Evolutionary conservation across 805 yeast species (phyloP), one percentile per base, ranked within the genome.

Genomic region (Lipomyces spencermartinsiae): DNA sequence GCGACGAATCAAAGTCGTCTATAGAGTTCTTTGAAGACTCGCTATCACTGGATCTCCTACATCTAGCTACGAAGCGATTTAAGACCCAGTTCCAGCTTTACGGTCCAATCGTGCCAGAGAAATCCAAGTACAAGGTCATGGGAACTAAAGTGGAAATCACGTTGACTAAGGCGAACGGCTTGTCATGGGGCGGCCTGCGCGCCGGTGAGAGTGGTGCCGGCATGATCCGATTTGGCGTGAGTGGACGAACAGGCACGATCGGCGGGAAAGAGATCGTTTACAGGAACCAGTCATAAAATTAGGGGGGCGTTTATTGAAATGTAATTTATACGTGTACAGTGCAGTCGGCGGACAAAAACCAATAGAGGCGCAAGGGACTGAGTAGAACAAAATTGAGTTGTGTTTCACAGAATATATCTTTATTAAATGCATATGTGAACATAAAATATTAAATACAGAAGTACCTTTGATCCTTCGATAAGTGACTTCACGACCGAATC

Each of bases 131-230:
- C 58, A 69, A 67, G 29, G 59, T 73, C 29, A 73, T 72, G 68
- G 71, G 71, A 16, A 73, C 74, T 4, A 73, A 73, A 43, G 75
- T 73, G 39, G 75, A 73, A 43, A 55, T 73, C 43, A 65, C 72
- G n/a, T 60, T 73, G 1, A 56, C 60, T 3, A 73, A 73, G 35
- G 72, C 66, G 1, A 65, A 69, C 39, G 75, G 75, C 4, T 37
- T 62, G 14, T 69, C 75, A 5, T 73, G 75, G 75, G 65, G 63
- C 22, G 73, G 74, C 6, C 46, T 73, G 25, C 64, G 73, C 10
- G 73, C 73, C 8, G 75, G 75, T 12, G 75, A 73, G 57, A 51
- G 62, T 4, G 74, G 75, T n/a, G 72, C 71, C 5, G 75, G 75
- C 14, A 73, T 72, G 74, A 73, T 73, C 35, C 12, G 74, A 49